These are phyloP conservation scores for Psidium friedrichsthalianum DNA, from an alignment of 345 rosid genomes.

Conservation along the genomic window DNA sequence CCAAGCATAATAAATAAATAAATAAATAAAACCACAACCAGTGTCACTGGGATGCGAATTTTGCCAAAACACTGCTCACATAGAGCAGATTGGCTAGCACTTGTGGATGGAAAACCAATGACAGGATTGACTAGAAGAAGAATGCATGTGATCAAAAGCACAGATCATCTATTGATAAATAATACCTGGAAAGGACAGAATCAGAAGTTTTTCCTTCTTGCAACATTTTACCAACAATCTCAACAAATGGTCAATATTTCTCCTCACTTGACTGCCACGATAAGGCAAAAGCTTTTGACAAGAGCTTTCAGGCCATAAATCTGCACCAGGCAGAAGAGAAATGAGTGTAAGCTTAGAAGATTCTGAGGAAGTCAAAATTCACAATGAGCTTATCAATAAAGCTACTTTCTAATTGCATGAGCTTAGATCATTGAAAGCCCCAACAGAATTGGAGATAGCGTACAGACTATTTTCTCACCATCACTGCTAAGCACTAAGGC, in stretches of 20 bases:
- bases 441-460: neutral
- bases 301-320: slow-evolving; percentile 76
- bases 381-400: neutral
- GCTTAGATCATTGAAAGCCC: neutral
- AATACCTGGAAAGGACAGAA: slow-evolving; percentile 40
- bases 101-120: neutral
- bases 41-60: neutral
- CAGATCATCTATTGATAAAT: neutral
- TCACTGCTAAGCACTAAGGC: neutral
- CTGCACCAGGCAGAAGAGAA: slow-evolving; percentile 29
- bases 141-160: neutral
- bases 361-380: neutral
- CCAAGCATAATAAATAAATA: neutral
- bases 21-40: neutral
- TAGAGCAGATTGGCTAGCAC: neutral
- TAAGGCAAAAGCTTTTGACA: slow-evolving; percentile 74
- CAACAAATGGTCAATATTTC: slow-evolving; percentile 43
- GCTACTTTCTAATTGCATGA: neutral
- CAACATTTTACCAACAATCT: slow-evolving; percentile 43
- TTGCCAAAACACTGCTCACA: neutral
- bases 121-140: neutral
- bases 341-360: neutral
- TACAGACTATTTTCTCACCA: neutral
- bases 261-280: slow-evolving; percentile 33
- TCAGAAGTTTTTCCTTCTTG: slow-evolving; percentile 24